Conservation (phyloP, 805 yeast species). For the Hyphopichia homilentoma region DNA sequence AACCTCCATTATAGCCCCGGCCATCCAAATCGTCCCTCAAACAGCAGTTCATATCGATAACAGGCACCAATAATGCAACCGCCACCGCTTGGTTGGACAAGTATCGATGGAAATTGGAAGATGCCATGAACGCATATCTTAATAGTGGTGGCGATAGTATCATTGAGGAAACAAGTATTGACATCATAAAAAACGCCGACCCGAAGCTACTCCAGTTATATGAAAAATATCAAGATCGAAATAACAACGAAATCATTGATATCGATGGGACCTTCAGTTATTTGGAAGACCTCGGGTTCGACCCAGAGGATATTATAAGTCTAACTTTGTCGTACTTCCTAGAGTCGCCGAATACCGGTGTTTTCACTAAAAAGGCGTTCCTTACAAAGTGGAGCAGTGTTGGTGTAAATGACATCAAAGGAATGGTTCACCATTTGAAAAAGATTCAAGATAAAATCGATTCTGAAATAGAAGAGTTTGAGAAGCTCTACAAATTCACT, state of each 20-base stretch:
- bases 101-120: constrained; percentile 24
- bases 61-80: constrained; percentile 30
- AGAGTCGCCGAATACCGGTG: constrained; percentile 64
- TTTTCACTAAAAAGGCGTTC: constrained; percentile 49
- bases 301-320: constrained; percentile 71
- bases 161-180: not conserved
- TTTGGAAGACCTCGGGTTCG: constrained; percentile 61
- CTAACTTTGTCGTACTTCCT: constrained; percentile 69
- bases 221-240: constrained; percentile 27
- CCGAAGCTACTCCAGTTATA: constrained; percentile 26
- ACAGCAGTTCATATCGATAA: constrained; percentile 36
- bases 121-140: constrained; percentile 29
- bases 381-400: constrained; percentile 53
- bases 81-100: constrained; percentile 36
- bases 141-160: constrained; percentile 4
- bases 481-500: constrained; percentile 64
- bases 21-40: constrained; percentile 12
- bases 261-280: constrained; percentile 75
- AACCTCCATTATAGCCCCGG: constrained; percentile 2
- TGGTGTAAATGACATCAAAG: constrained; percentile 25
- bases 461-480: constrained; percentile 24
- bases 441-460: constrained; percentile 9
- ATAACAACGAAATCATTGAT: constrained; percentile 46
- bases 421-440: constrained; percentile 41
- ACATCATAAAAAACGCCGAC: constrained; percentile 5